phyloP scores from a whole-genome alignment of 2,329 filamentous ascomycete species.

The Aspergillus felis region DNA sequence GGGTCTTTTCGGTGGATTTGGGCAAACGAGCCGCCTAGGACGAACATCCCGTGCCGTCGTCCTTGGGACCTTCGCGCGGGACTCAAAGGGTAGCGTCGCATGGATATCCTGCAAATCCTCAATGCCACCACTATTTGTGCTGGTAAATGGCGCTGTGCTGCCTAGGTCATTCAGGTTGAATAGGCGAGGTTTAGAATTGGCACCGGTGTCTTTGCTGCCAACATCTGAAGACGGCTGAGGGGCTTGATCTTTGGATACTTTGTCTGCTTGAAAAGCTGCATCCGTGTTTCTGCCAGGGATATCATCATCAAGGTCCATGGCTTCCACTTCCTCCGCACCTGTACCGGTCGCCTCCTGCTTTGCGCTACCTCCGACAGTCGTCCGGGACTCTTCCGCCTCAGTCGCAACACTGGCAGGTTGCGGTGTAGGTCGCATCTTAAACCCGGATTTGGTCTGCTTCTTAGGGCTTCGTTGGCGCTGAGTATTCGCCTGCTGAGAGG shows the following conservation, averaged over 20 bases:
- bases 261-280: slow-evolving; percentile 3
- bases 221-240: slow-evolving; percentile 7
- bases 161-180: slow-evolving; percentile 50
- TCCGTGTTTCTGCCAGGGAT: slow-evolving; percentile 15
- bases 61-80: slow-evolving; percentile 45
- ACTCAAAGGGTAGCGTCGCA: slow-evolving; percentile 56
- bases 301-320: slow-evolving; percentile 47
- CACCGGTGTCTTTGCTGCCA: slow-evolving; percentile 3
- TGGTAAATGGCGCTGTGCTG: slow-evolving; percentile 48
- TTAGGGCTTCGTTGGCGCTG: slow-evolving; percentile 31
- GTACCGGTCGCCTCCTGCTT: slow-evolving; percentile 14
- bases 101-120: slow-evolving; percentile 52
- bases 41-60: slow-evolving; percentile 37
- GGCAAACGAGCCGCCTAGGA: slow-evolving; percentile 43
- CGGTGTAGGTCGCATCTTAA: slow-evolving; percentile 26
- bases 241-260: slow-evolving; percentile 3
- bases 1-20: slow-evolving; percentile 51
- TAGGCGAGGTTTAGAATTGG: slow-evolving; percentile 15
- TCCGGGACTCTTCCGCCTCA: slow-evolving; percentile 36
- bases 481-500: slow-evolving; percentile 23
- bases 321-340: slow-evolving; percentile 29
- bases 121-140: slow-evolving; percentile 46
- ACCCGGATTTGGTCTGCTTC: slow-evolving; percentile 26
- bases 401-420: slow-evolving; percentile 36
- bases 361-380: slow-evolving; percentile 24